phyloP scores from a whole-genome alignment of 805 yeast species.

The Yarrowia phangngaensis region DNA sequence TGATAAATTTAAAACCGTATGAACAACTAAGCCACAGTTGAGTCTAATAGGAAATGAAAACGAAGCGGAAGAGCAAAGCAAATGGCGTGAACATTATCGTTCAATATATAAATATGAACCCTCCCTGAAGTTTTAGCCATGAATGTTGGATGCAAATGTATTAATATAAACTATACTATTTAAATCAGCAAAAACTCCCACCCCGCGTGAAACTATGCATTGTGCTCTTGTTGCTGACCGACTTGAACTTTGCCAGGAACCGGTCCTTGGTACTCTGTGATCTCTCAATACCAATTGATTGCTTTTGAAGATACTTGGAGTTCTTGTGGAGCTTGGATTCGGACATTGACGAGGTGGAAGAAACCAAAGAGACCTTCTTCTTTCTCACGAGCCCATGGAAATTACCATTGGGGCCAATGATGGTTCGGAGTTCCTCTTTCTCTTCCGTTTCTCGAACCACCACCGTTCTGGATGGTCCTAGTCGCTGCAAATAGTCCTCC shows the following conservation, averaged over 20 bases:
- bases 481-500: slow-evolving; percentile 14
- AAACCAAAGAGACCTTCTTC: slow-evolving; percentile 6
- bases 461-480: slow-evolving; percentile 18
- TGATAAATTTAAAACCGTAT: too few species aligned
- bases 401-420: slow-evolving; percentile 20
- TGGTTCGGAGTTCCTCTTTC: slow-evolving; percentile 15
- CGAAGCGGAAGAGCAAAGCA: too few species aligned
- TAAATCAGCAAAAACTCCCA: slow-evolving; percentile 17
- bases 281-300: neutral
- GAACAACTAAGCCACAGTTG: too few species aligned
- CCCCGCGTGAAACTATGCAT: slow-evolving; percentile 11
- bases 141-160: too few species aligned
- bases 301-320: slow-evolving; percentile 9
- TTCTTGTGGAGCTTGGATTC: slow-evolving; percentile 14
- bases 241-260: slow-evolving; percentile 18
- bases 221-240: neutral
- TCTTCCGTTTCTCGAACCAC: slow-evolving; percentile 14
- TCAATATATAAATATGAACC: too few species aligned
- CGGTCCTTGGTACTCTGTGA: slow-evolving; percentile 10
- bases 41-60: too few species aligned
- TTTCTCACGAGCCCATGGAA: slow-evolving; percentile 19
- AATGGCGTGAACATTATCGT: too few species aligned
- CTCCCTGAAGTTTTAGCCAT: too few species aligned
- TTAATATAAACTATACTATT: too few species aligned
- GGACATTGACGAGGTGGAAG: slow-evolving; percentile 1